Conservation (phyloP, 768 basidiomycete genomes). For the Multifurca ochricompacta region DNA sequence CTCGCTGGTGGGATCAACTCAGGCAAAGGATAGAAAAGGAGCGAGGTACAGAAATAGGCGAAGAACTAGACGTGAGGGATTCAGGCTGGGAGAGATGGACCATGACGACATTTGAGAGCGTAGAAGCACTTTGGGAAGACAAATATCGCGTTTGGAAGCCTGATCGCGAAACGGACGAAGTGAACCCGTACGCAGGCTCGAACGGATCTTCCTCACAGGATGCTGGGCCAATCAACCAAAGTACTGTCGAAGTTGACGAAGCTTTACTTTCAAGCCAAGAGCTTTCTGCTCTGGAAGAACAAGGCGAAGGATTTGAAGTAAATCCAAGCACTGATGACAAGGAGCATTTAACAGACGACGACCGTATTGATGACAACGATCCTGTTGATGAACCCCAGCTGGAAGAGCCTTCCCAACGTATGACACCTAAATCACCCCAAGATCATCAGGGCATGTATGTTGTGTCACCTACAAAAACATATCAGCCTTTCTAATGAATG, state of each 20-base stretch:
- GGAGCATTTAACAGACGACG: constrained; percentile 27
- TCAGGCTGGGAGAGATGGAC: constrained; percentile 63
- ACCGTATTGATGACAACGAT: constrained; percentile 30
- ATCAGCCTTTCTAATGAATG: not conserved
- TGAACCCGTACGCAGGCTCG: constrained; percentile 13
- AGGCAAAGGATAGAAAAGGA: constrained; percentile 49
- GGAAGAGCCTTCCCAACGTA: constrained; percentile 11
- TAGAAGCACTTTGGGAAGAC: constrained; percentile 78
- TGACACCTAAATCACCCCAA: constrained; percentile 3
- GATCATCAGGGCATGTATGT: not conserved
- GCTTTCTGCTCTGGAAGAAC: constrained; percentile 33
- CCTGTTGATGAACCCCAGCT: constrained; percentile 19
- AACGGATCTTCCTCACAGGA: constrained; percentile 7
- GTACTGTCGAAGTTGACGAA: constrained; percentile 47
- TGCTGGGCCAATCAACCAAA: not conserved
- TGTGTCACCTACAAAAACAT: not conserved
- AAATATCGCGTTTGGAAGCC: constrained; percentile 54
- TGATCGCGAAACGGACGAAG: not conserved
- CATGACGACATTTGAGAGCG: constrained; percentile 86
- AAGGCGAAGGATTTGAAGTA: constrained; percentile 24
- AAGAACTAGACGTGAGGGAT: constrained; percentile 23
- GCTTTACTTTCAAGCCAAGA: constrained; percentile 44
- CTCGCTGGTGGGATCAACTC: constrained; percentile 70
- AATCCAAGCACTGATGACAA: constrained; percentile 25
- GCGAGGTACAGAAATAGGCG: constrained; percentile 27